These are phyloP conservation scores for Paecilomyces niveus DNA, from an alignment of 2,329 filamentous ascomycete species.

Conservation along the genomic window DNA sequence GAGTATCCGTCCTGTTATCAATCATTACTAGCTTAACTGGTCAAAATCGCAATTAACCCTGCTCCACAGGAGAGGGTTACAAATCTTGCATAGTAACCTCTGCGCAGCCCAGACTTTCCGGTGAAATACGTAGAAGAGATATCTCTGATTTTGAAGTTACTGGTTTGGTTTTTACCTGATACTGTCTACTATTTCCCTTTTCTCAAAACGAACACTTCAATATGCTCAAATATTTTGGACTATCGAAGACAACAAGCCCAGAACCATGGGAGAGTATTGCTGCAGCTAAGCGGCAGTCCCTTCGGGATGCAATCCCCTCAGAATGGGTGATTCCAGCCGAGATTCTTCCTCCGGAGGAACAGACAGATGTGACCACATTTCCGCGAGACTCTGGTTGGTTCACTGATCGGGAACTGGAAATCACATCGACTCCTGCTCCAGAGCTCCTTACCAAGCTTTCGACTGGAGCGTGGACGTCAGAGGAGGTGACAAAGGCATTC, in stretches of 20 bases:
- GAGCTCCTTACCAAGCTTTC: slow-evolving; percentile 27
- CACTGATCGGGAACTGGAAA: slow-evolving; percentile 44
- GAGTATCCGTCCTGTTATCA: neutral
- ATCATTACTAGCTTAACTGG: neutral
- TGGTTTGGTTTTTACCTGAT: neutral
- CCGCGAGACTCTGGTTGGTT: slow-evolving; percentile 54
- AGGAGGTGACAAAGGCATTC: slow-evolving; percentile 47
- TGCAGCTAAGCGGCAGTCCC: slow-evolving; percentile 38
- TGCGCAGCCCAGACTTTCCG: neutral
- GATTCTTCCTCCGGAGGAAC: slow-evolving; percentile 47
- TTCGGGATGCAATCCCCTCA: slow-evolving; percentile 46
- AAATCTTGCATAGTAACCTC: neutral
- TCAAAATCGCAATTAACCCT: neutral
- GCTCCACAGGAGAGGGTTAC: neutral
- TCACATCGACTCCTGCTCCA: slow-evolving; percentile 35
- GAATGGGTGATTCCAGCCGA: slow-evolving; percentile 52
- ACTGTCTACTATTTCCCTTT: neutral
- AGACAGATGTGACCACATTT: slow-evolving; percentile 52
- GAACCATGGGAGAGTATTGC: slow-evolving; percentile 33
- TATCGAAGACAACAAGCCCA: neutral
- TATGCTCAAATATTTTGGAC: neutral
- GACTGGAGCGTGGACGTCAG: slow-evolving; percentile 40
- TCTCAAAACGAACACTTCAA: neutral
- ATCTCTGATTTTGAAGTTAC: neutral
- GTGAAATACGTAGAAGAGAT: neutral